Evolutionary conservation across 139 green algal species (phyloP).

Genomic region (Diplosphaera chodatii): DNA sequence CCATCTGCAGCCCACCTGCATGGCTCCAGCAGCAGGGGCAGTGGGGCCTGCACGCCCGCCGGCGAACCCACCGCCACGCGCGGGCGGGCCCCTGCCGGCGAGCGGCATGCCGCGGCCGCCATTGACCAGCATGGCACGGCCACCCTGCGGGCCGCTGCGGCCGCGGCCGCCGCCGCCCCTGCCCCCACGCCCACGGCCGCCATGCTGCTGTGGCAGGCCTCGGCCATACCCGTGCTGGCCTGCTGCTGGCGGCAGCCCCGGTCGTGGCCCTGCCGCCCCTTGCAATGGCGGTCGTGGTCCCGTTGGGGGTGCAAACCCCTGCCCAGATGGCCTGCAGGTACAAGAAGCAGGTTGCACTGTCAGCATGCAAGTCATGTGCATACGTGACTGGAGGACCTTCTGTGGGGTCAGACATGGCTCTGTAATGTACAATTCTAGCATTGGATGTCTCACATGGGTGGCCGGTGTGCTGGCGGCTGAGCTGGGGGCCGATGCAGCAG

Average conservation of each 20-base stretch:
- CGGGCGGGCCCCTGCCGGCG: no score
- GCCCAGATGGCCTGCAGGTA: not conserved
- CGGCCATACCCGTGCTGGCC: not conserved
- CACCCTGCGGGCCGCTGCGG: not conserved
- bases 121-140: not conserved
- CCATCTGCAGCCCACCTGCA: no score
- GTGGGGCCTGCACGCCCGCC: no score
- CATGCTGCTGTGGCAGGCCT: not conserved
- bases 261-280: not conserved
- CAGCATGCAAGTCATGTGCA: no score
- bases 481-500: not conserved
- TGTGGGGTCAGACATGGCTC: no score
- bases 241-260: no score
- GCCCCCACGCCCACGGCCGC: no score
- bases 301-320: not conserved
- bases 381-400: no score
- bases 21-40: no score
- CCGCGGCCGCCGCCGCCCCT: not conserved
- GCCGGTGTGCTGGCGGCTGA: not conserved
- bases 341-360: no score
- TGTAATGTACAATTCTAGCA: no score
- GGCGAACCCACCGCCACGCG: no score
- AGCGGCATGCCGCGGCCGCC: not conserved
- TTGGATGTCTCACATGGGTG: not conserved
- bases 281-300: not conserved